Base-by-base conservation (phyloP, 2,329 filamentous ascomycete genomes). In the Phialophora tarda region DNA sequence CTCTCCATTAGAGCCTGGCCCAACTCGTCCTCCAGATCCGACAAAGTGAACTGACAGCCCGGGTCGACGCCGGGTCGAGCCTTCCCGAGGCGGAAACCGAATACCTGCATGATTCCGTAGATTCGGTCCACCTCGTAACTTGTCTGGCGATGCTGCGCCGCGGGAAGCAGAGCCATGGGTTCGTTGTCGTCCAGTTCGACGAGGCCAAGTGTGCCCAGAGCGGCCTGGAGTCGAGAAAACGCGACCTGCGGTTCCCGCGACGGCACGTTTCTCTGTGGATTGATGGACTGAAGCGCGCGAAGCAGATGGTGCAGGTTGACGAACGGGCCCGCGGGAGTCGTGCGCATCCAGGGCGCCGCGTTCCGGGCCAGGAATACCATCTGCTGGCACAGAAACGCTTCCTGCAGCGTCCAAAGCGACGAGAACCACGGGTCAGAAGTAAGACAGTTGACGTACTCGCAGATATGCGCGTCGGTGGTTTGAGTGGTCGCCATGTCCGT, bases 351-450 rank as follows among this genome's bases (percentile, higher is more conserved):
- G 23, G 24, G 50, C 12, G n/a, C 50, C 12, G 10, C 50, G 14
- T 53, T 24, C 21, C 50, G n/a, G n/a, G 50, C n/a, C 14, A 53
- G 14, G 21, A 53, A 24, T 1, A 14, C 21, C 24, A 28, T 28
- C 14, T 28, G 12, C 24, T 28, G 50, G 14, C n/a, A 53, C 21
- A 53, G 21, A 28, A 14, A 53, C 4, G 50, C 50, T 7, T 53
- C 50, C 26, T 53, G 50, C 14, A 53, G 14, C 4, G 50, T 53
- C 50, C 50, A 53, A 7, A 53, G 50, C 50, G 50, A 53, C 10
- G 50, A 24, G 50, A 53, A 53, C 21, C 24, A 53, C 12, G n/a
- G 50, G 24, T 53, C 50, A 12, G 21, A 14, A 24, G 26, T 24
- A 17, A 53, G 50, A 11, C 6, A 17, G 7, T 28, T 12, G n/a